Evolutionary conservation across 2,329 filamentous ascomycete species (phyloP).

Genomic region (Talaromyces sp.): DNA sequence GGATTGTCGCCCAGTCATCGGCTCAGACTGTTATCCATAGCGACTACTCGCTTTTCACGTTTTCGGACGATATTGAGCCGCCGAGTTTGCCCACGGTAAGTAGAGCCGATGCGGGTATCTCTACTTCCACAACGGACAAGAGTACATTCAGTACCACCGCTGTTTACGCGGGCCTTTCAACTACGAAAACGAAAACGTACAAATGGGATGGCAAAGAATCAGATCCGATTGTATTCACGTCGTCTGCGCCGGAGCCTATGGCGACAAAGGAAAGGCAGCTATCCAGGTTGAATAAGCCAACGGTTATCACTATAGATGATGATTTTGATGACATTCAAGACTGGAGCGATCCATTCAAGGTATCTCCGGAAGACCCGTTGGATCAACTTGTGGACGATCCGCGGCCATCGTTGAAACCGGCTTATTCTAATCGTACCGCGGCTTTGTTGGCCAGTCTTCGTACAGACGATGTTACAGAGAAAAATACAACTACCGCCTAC

Average conservation of each 20-base stretch:
- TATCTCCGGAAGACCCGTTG: conserved; percentile 24
- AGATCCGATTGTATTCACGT: conserved; percentile 45
- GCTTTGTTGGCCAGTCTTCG: conserved; percentile 36
- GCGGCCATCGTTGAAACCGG: conserved; percentile 20
- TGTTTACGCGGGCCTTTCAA: background rate
- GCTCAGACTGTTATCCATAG: conserved; percentile 3
- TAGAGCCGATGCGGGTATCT: background rate
- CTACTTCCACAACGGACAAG: background rate
- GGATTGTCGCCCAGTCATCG: background rate
- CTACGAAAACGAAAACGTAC: conserved; percentile 13
- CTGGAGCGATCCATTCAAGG: conserved; percentile 31
- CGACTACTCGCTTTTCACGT: conserved; percentile 14
- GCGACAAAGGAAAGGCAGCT: conserved; percentile 10
- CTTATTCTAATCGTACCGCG: conserved; percentile 42
- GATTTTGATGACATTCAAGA: conserved; percentile 38
- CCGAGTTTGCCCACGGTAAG: background rate
- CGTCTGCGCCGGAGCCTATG: conserved; percentile 33
- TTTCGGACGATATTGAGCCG: conserved; percentile 17
- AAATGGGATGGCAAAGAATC: conserved; percentile 28
- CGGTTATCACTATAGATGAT: conserved; percentile 36
- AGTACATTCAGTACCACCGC: background rate
- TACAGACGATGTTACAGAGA: conserved; percentile 14
- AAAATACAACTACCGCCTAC: background rate
- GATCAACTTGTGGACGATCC: conserved; percentile 26
- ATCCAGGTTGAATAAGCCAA: background rate